Percentiles rank a stretch among this genome's conserved stretches.
phyloP scores from a whole-genome alignment of 768 basidiomycete genomes.

The Asterophora parasitica region DNA sequence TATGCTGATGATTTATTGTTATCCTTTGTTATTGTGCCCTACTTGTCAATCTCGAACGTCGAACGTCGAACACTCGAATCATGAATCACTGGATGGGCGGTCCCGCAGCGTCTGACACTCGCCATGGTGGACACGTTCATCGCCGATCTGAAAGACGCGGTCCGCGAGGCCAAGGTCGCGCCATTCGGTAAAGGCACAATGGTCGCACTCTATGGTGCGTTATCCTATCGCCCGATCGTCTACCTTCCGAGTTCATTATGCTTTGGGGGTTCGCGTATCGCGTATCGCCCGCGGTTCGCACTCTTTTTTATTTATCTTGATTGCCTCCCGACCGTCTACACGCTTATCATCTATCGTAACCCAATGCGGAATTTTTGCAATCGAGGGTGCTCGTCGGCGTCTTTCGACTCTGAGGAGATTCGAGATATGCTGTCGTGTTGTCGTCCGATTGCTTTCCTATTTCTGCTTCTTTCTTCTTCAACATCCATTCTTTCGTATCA shows the following conservation, averaged over 20 bases:
- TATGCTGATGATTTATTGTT: too few relatives aligned
- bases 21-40: too few relatives aligned
- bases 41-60: too few relatives aligned
- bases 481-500: not conserved
- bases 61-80: too few relatives aligned
- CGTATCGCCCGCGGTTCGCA: too few relatives aligned
- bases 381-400: not conserved
- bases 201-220: constrained; percentile 87
- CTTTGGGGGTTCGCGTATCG: too few relatives aligned
- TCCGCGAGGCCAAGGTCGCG: constrained; percentile 62
- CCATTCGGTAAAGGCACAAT: constrained; percentile 78
- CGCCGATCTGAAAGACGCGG: constrained; percentile 74
- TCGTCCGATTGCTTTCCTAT: not conserved
- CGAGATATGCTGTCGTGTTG: not conserved
- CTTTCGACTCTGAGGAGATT: too few relatives aligned
- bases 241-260: not conserved
- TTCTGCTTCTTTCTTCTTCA: constrained; percentile 2
- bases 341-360: not conserved
- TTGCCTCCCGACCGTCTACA: too few relatives aligned
- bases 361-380: not conserved
- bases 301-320: too few relatives aligned
- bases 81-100: not conserved
- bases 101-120: constrained; percentile 70
- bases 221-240: constrained; percentile 5
- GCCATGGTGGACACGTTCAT: constrained; percentile 72